phyloP scores from a whole-genome alignment of 2,329 filamentous ascomycete genomes.

The Alternaria postmessia region DNA sequence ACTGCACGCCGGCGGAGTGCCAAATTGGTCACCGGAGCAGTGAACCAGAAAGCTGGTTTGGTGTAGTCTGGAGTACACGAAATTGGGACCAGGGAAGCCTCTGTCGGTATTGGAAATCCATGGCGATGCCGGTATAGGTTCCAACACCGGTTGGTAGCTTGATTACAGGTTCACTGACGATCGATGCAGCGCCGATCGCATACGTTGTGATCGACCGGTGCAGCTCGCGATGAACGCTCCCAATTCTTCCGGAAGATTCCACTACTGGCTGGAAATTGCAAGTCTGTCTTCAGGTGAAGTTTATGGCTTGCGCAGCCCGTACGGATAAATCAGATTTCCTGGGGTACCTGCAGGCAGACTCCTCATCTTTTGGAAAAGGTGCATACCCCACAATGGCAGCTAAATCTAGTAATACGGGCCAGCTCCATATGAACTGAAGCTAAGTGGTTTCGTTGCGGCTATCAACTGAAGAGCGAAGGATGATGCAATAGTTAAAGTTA shows the following conservation, averaged over 20 bases:
- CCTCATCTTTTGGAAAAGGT: conserved; percentile 21
- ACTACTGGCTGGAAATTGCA: neutral
- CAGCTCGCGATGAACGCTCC: neutral
- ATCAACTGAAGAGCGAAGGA: neutral
- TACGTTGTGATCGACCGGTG: neutral
- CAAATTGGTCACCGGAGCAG: neutral
- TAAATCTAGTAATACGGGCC: conserved; percentile 11
- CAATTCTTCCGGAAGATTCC: neutral
- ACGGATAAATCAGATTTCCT: conserved; percentile 34
- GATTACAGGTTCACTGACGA: neutral
- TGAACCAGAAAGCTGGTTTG: neutral
- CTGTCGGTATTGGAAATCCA: neutral
- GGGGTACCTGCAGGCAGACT: conserved; percentile 5
- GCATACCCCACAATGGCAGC: conserved; percentile 25
- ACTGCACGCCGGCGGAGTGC: neutral
- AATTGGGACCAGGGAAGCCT: neutral
- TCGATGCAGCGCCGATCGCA: conserved; percentile 20
- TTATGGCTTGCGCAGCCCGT: conserved; percentile 22
- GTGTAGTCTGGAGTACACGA: neutral
- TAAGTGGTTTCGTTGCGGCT: neutral
- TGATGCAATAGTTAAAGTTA: neutral
- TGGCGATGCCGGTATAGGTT: neutral
- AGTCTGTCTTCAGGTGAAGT: neutral
- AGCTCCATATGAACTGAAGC: neutral
- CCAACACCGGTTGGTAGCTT: neutral